Base-by-base conservation (phyloP, 1,284 basidiomycete species). In the Volvariella surrecta region DNA sequence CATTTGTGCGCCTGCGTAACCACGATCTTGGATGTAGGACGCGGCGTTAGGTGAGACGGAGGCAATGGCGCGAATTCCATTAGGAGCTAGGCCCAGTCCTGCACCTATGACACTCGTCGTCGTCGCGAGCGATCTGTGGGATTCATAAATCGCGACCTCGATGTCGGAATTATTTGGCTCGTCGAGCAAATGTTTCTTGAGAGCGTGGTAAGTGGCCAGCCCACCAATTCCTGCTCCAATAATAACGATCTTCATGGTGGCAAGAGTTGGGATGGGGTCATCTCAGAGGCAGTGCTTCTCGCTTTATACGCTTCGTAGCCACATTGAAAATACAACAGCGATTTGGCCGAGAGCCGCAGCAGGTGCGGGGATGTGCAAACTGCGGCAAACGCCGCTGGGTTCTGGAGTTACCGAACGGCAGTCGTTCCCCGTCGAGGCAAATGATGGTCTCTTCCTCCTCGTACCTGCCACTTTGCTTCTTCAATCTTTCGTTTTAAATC, bases 181-280 rank as follows among this genome's bases (percentile, higher is more conserved):
- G 34, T 61, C 59, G 11, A 68, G 32, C 10, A 66, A 56, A 41
- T 65, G 50, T 45, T 64, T 67, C 34, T 53, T 58, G 6, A 67
- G 52, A 31, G 63, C 57, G 32, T 57, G 60, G 45, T 64, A 68
- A 10, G 57, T 49, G 6, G 62, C 53, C 16, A 67, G 52, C 7
- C 64, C 66, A 17, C 62, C 63, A 40, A 67, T 61, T 1, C 64
- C 66, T 17, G 56, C 63, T 3, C 65, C 66, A 31, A 67, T 52
- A 43, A 67, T 60, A 48, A 64, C 55, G 32, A 65, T 54, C 47
- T 63, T 65, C 61, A 64, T 63, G 44, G 8, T 28, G 24, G 24
- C 11, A 11, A 6, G 11, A 28, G 24, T 28, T 28, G 24, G 11
- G 11, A 11, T 28, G n/a, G n/a, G n/a, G n/a, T n/a, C n/a, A n/a